phyloP scores from a whole-genome alignment of 2,329 filamentous ascomycete species.

The Apiospora sp. region DNA sequence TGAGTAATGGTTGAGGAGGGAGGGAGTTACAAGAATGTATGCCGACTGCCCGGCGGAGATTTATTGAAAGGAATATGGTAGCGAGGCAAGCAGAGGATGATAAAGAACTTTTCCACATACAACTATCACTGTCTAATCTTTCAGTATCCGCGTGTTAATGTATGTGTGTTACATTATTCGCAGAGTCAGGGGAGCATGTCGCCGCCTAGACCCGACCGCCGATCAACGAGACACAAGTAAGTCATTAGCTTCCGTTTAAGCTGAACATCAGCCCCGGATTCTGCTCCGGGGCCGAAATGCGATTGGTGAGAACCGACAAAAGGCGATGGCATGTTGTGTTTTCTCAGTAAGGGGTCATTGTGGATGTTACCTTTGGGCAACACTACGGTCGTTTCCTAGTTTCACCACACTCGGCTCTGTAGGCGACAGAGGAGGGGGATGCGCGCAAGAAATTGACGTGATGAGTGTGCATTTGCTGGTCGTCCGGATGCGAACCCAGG shows the following conservation, averaged over 20 bases:
- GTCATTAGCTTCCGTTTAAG: not conserved
- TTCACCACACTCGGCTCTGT: not conserved
- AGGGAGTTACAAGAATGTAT: not conserved
- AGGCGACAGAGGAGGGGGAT: not conserved
- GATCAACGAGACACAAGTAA: not conserved
- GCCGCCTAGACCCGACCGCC: not conserved
- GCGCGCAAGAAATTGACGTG: not conserved
- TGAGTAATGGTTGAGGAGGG: not conserved
- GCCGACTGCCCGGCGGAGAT: not conserved
- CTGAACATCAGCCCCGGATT: not conserved
- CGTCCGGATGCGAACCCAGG: not conserved
- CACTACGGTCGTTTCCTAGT: not conserved
- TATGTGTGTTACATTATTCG: not conserved
- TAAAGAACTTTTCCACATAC: not conserved
- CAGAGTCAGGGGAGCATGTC: not conserved
- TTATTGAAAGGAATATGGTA: not conserved
- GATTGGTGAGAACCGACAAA: not conserved
- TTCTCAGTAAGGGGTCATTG: not conserved
- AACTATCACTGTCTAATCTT: not conserved
- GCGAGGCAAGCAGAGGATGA: not conserved
- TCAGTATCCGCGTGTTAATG: not conserved
- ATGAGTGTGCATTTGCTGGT: not conserved
- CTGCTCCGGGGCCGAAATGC: not conserved
- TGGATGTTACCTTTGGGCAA: not conserved
- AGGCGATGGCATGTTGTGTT: not conserved